A percentile compares a stretch with the other conserved stretches of the same genome.
Conservation (phyloP, 2,329 filamentous ascomycete species). For the Botrytis galanthina region DNA sequence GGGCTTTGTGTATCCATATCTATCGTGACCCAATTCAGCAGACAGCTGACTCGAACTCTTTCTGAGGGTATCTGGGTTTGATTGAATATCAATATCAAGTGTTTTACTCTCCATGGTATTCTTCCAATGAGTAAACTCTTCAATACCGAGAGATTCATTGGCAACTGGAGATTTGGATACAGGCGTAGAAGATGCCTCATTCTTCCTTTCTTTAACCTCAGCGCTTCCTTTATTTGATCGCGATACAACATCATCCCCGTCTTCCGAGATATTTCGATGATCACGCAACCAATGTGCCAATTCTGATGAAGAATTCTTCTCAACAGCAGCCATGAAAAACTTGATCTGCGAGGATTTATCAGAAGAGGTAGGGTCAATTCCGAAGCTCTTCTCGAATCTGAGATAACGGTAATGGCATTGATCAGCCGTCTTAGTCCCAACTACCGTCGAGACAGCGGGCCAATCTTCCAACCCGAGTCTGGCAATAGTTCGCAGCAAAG, state of each 20-base stretch:
- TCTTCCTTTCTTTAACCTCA: not conserved
- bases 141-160: not conserved
- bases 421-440: not conserved
- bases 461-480: not conserved
- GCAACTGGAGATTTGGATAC: not conserved
- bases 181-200: not conserved
- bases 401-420: constrained; percentile 5
- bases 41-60: not conserved
- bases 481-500: not conserved
- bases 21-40: not conserved
- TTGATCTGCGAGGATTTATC: not conserved
- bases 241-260: not conserved
- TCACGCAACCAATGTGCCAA: not conserved
- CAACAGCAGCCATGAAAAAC: not conserved
- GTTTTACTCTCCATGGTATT: not conserved
- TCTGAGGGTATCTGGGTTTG: not conserved
- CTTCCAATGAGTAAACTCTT: not conserved
- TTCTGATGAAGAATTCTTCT: not conserved
- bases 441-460: not conserved
- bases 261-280: not conserved
- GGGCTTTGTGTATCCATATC: not conserved
- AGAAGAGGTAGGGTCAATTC: constrained; percentile 1
- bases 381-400: constrained; percentile 3
- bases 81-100: not conserved
- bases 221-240: not conserved